Percentiles rank a stretch among this genome's conserved stretches.
phyloP scores from a whole-genome alignment of 176 grass and related monocot species.

The Oryza australiensis region DNA sequence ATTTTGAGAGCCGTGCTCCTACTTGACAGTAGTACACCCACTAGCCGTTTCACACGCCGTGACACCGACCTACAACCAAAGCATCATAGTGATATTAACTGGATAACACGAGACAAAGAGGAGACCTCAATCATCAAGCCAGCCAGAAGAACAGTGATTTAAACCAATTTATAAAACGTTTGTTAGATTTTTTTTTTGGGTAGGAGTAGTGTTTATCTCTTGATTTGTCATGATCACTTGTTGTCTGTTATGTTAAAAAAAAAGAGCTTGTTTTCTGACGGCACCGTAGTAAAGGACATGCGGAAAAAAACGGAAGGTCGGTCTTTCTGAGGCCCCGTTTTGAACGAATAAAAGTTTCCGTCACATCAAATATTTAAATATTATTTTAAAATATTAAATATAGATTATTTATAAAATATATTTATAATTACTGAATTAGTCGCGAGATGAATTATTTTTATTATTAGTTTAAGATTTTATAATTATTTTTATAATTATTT shows the following conservation, averaged over 20 bases:
- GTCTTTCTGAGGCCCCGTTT: no score
- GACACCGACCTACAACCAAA: slow-evolving; percentile 14
- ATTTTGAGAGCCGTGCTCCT: neutral
- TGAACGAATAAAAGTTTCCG: no score
- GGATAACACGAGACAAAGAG: neutral
- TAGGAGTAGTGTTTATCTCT: neutral
- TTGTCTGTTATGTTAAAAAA: neutral
- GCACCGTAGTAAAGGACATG: slow-evolving; percentile 14
- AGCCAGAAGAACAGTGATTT: neutral
- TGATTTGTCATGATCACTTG: neutral
- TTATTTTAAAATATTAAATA: no score
- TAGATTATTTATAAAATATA: no score
- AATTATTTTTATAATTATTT: no score
- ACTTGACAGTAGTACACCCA: neutral
- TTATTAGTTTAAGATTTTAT: no score
- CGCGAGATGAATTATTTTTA: no score
- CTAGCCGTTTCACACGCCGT: neutral
- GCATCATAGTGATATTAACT: neutral
- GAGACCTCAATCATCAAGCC: neutral
- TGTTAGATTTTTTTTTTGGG: neutral
- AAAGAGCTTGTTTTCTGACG: neutral
- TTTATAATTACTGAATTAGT: no score
- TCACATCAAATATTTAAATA: no score
- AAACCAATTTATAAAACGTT: neutral
- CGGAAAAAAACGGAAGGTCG: neutral